phyloP scores from a whole-genome alignment of 1,139 yeast species.

The Yamadazyma oceani region DNA sequence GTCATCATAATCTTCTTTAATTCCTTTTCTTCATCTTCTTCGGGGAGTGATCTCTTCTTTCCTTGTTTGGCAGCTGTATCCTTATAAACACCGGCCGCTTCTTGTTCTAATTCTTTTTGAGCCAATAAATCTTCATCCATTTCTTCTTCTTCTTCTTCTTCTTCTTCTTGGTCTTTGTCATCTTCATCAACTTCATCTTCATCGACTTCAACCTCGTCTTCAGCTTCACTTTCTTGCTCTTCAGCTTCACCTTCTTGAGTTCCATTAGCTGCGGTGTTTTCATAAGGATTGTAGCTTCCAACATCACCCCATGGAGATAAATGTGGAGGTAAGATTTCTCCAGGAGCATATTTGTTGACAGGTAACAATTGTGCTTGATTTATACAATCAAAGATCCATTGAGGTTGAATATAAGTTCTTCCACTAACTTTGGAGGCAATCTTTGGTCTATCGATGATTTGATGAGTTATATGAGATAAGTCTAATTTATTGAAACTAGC shows the following conservation, averaged over 20 bases:
- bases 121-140: constrained; percentile 62
- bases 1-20: constrained; percentile 96
- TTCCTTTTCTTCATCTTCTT: constrained; percentile 79
- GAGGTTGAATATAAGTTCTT: constrained; percentile 94
- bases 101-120: constrained; percentile 86
- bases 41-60: constrained; percentile 29
- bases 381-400: constrained; percentile 93
- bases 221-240: constrained; percentile 24
- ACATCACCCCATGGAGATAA: constrained; percentile 99
- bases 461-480: constrained; percentile 79
- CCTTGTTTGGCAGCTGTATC: constrained; percentile 20
- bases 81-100: constrained; percentile 76
- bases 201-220: constrained; percentile 36
- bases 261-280: constrained; percentile 3
- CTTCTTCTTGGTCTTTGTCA: constrained; percentile 52
- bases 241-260: constrained; percentile 42
- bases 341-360: constrained; percentile 84
- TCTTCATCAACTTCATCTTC: constrained; percentile 52
- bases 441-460: constrained; percentile 89
- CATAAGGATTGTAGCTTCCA: constrained; percentile 75
- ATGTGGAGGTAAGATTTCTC: constrained; percentile 95
- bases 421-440: constrained; percentile 78
- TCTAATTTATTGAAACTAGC: constrained; percentile 50
- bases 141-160: constrained; percentile 49
- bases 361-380: constrained; percentile 75